Conservation (phyloP, 129 eudicot species). For the sunflower (Helianthus annuus) region DNA sequence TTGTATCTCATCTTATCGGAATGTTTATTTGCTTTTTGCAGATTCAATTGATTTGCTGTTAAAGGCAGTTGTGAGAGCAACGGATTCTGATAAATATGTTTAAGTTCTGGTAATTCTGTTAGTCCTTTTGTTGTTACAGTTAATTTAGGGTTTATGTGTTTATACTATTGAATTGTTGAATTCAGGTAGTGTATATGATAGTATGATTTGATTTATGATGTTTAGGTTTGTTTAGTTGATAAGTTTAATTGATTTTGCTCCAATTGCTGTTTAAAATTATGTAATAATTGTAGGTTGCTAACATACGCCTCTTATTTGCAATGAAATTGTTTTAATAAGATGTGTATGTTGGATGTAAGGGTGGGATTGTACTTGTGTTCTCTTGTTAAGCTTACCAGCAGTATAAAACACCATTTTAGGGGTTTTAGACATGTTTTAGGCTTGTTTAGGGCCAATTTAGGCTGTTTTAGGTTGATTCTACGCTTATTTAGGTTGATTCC, state of each 20-base stretch:
- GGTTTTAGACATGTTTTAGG: too few relatives aligned
- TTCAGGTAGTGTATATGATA: not conserved
- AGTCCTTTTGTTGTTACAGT: not conserved
- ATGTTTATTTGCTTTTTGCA: not conserved
- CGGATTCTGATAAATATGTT: constrained; percentile 27
- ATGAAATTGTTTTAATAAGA: not conserved
- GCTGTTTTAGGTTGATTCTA: too few relatives aligned
- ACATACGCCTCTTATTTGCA: constrained; percentile 2
- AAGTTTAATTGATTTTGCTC: constrained; percentile 2
- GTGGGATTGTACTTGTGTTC: not conserved
- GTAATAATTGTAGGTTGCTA: not conserved
- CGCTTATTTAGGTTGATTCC: too few relatives aligned
- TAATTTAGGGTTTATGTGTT: constrained; percentile 6
- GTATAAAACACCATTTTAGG: too few relatives aligned
- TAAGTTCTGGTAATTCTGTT: constrained; percentile 30
- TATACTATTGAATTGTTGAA: not conserved
- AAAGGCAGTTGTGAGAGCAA: not conserved
- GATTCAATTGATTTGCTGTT: not conserved
- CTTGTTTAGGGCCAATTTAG: too few relatives aligned
- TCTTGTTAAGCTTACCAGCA: not conserved
- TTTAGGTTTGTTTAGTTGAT: not conserved
- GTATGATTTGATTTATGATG: not conserved
- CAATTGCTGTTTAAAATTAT: not conserved
- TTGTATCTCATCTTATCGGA: constrained; percentile 13
- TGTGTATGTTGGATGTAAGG: not conserved